Evolutionary conservation across 768 basidiomycete species (phyloP).

Genomic region (Amanita polypyramis): DNA sequence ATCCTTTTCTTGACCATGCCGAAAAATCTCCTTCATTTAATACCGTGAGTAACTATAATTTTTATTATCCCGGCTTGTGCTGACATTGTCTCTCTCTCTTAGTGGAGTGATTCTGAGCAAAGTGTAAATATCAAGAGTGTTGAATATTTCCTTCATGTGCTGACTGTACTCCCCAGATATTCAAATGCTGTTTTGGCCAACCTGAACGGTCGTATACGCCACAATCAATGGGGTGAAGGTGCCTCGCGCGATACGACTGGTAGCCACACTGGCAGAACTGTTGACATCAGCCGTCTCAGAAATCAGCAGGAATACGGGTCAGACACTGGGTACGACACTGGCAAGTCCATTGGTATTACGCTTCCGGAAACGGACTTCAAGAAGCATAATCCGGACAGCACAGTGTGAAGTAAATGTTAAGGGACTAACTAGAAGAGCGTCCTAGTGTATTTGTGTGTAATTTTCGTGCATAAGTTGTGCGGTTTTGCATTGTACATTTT

Average conservation of each 20-base stretch:
- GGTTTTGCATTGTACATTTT: background rate
- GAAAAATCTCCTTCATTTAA: conserved; percentile 2
- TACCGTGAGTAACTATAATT: background rate
- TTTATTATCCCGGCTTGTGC: background rate
- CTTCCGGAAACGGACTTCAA: background rate
- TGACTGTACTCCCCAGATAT: background rate
- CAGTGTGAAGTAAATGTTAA: background rate
- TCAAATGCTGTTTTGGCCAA: conserved; percentile 6
- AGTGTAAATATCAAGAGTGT: background rate
- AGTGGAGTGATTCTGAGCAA: conserved; percentile 5
- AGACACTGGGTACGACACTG: background rate
- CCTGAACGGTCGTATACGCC: conserved; percentile 6
- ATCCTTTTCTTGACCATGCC: conserved; percentile 7
- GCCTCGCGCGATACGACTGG: background rate
- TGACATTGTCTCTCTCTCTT: background rate
- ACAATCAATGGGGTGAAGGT: conserved; percentile 5
- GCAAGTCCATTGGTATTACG: background rate
- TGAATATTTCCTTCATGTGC: background rate
- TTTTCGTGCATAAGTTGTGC: background rate
- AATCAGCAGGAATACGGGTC: background rate
- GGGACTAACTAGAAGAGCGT: background rate
- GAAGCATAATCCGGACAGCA: background rate
- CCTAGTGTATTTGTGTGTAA: background rate
- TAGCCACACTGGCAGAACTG: conserved; percentile 1
- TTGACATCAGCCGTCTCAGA: conserved; percentile 5